Conservation (phyloP, 495 filamentous ascomycete species). For the Symbiotaphrina buchneri region DNA sequence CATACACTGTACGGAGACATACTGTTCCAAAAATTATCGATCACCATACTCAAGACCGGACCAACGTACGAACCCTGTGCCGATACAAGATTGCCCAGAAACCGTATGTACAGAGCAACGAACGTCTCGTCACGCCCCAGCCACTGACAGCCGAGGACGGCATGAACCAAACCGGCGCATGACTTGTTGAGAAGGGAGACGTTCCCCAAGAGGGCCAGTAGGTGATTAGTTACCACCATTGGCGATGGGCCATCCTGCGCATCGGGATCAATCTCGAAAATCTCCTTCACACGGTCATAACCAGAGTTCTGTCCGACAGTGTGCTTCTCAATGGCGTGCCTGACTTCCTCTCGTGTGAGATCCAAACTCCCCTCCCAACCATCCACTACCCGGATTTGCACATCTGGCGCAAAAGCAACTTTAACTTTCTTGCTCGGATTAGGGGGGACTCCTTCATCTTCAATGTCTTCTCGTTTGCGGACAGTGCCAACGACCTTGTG, state of each 20-base stretch:
- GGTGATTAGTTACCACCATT: slow-evolving; percentile 41
- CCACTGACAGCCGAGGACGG: slow-evolving; percentile 58
- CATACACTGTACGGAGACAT: too few species aligned
- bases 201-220: slow-evolving; percentile 56
- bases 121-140: slow-evolving; percentile 65
- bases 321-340: slow-evolving; percentile 45
- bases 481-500: slow-evolving; percentile 4
- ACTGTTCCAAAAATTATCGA: slow-evolving; percentile 44
- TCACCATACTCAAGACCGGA: slow-evolving; percentile 53
- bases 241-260: slow-evolving; percentile 24
- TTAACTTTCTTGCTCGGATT: slow-evolving; percentile 33
- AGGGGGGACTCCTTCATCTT: slow-evolving; percentile 13
- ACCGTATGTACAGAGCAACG: slow-evolving; percentile 53
- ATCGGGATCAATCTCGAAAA: slow-evolving; percentile 28
- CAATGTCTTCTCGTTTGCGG: slow-evolving; percentile 14
- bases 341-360: slow-evolving; percentile 45
- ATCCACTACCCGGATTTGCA: slow-evolving; percentile 35
- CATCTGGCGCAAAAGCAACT: slow-evolving; percentile 55
- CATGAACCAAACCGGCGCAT: slow-evolving; percentile 52
- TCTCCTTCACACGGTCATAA: slow-evolving; percentile 50
- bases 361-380: slow-evolving; percentile 22
- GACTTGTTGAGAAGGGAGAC: slow-evolving; percentile 44
- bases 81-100: slow-evolving; percentile 60
- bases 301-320: slow-evolving; percentile 40
- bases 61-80: slow-evolving; percentile 46